These are phyloP conservation scores for Berberis thunbergii DNA, from an alignment of 164 flowering plant genomes.

Conservation along the genomic window DNA sequence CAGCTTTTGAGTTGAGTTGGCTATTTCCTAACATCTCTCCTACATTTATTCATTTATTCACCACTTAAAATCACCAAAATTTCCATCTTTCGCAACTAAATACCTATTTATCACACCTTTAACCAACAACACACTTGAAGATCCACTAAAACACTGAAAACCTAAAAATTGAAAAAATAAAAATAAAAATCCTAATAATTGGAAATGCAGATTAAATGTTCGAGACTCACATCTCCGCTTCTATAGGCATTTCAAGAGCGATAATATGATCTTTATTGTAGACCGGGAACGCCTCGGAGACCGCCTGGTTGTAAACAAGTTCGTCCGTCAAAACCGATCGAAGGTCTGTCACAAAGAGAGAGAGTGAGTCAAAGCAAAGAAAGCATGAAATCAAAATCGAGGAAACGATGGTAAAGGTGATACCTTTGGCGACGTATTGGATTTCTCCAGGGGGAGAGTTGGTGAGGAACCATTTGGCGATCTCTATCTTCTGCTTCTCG, in stretches of 20 bases:
- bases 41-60: background rate
- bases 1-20: too few species aligned
- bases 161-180: background rate
- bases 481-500: slow-evolving; percentile 48
- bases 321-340: slow-evolving; percentile 56
- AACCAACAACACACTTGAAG: too few species aligned
- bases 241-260: slow-evolving; percentile 62
- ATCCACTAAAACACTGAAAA: background rate
- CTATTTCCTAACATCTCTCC: too few species aligned
- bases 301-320: slow-evolving; percentile 52
- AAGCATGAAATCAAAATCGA: background rate
- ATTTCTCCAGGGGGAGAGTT: slow-evolving; percentile 95
- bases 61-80: background rate
- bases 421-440: slow-evolving; percentile 93
- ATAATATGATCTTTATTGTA: slow-evolving; percentile 84
- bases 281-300: slow-evolving; percentile 69
- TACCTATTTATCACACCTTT: too few species aligned
- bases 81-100: background rate
- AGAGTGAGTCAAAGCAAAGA: background rate
- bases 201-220: background rate
- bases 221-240: slow-evolving; percentile 64
- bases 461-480: slow-evolving; percentile 96
- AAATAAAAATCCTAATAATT: too few species aligned
- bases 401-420: background rate
- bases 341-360: slow-evolving; percentile 39